Evolutionary conservation across 768 basidiomycete species (phyloP), one percentile per base, ranked within the genome.

Genomic region (Calocera cornea): DNA sequence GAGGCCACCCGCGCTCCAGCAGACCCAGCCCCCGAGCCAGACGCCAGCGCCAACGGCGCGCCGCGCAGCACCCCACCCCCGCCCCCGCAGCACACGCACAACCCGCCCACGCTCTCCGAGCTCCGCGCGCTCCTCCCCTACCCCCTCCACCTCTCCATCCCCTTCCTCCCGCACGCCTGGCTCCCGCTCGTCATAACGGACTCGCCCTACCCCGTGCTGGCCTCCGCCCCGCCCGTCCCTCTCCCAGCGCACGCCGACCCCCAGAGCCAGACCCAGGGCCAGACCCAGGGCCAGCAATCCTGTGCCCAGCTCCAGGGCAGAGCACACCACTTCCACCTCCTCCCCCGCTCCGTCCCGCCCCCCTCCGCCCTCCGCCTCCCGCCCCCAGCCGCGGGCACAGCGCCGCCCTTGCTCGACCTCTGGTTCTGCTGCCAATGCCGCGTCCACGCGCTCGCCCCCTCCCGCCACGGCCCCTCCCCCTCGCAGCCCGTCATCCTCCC

Each of bases 131-230:
- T 60, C 54, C 54, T 60, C 54, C 54, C 54, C 54, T 60, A 60
- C 54, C 54, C 54, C 7, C 54, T 60, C 14, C 54, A 60, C 22
- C 54, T 60, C 54, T 60, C 27, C 54, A 60, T 60, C 24, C 54
- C 54, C 54, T 60, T 60, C 54, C 54, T 60, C 31, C 54, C 54
- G 27, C 31, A 29, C 54, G 54, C 54, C 54, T 60, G 54, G 54
- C 54, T 60, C 11, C 54, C 54, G 2, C 54, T 60, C 24, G 31
- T 60, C 54, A 33, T 60, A 2, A 60, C 2, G 5, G 54, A 14
- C 2, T 5, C 2, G 19, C 5, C 11, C 24, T 60, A 60, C 54
- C 54, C 54, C 14, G 5, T 8, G 14, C 54, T 60, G 14, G 5
- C 2, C 54, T 16, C 31, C 31, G 7, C 54, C 5, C 54, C 54